phyloP scores from a whole-genome alignment of 768 basidiomycete genomes.

The Fomitopsis serialis region DNA sequence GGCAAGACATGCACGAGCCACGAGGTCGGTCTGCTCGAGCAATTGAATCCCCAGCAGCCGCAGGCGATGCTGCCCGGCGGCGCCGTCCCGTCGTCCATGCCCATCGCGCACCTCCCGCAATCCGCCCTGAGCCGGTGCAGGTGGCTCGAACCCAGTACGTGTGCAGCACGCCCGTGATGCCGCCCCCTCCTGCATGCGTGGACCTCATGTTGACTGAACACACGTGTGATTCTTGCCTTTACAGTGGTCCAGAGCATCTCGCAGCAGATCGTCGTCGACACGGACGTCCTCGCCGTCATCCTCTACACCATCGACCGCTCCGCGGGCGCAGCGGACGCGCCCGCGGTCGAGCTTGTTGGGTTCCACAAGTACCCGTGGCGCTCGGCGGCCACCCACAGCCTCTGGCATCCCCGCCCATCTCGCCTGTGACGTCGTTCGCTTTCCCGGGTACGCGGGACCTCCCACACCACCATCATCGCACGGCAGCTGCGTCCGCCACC shows the following conservation, averaged over 20 bases:
- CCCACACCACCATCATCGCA: not conserved
- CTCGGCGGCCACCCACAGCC: constrained; percentile 22
- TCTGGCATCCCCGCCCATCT: constrained; percentile 8
- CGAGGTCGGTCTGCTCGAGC: constrained; percentile 48
- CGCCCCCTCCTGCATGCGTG: not conserved
- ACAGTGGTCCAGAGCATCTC: constrained; percentile 48
- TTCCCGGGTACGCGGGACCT: not conserved
- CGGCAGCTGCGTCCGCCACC: not conserved
- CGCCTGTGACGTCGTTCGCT: not conserved
- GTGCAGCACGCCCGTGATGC: constrained; percentile 6
- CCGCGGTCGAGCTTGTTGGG: constrained; percentile 56
- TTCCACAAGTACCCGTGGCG: constrained; percentile 38
- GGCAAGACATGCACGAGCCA: constrained; percentile 45
- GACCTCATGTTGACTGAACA: constrained; percentile 22
- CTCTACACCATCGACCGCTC: constrained; percentile 66
- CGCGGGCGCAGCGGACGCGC: constrained; percentile 36
- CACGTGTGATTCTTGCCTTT: constrained; percentile 18
- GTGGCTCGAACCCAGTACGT: constrained; percentile 66
- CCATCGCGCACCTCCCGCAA: constrained; percentile 59
- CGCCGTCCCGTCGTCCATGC: constrained; percentile 32
- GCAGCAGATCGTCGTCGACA: constrained; percentile 67
- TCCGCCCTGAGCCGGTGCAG: constrained; percentile 61
- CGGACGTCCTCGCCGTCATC: constrained; percentile 54
- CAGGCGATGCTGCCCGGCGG: constrained; percentile 17
- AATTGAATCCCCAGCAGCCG: constrained; percentile 24